Evolutionary conservation across 768 basidiomycete species (phyloP).

Genomic region (Termitomyces sp.): DNA sequence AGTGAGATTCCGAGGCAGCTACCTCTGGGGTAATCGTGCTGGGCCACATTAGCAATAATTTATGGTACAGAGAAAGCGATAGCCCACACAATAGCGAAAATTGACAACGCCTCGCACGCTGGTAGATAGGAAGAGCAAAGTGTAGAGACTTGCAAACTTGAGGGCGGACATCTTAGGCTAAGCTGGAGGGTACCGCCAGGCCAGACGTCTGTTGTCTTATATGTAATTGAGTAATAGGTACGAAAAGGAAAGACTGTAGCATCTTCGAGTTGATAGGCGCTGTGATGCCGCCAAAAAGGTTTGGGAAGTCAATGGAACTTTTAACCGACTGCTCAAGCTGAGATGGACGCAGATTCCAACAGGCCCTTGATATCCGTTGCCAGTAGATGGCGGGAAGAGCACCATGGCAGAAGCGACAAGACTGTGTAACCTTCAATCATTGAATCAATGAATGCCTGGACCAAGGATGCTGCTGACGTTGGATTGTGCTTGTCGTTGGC

Average conservation of each 20-base stretch:
- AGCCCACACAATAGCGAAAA: neutral
- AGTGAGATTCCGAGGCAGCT: neutral
- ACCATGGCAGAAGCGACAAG: neutral
- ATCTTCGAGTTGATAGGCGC: neutral
- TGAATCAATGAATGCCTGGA: neutral
- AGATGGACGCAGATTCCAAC: neutral
- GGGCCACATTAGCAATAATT: neutral
- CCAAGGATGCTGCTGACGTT: neutral
- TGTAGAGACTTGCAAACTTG: neutral
- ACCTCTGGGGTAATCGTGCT: neutral
- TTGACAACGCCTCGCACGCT: neutral
- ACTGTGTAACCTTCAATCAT: neutral
- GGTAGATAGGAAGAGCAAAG: neutral
- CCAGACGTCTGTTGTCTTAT: neutral
- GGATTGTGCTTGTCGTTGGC: neutral
- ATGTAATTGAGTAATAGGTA: neutral
- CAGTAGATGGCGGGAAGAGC: neutral
- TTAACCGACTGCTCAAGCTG: neutral
- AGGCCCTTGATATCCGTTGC: neutral
- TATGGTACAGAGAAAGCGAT: neutral
- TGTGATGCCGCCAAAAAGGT: neutral
- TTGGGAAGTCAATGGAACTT: neutral
- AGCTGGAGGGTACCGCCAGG: neutral
- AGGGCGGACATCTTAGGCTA: neutral
- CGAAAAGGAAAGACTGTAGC: neutral